Evolutionary conservation across 352 stramenopile species (phyloP), one percentile per base, ranked within the genome.

Genomic region (Globisporangium orthogonon): DNA sequence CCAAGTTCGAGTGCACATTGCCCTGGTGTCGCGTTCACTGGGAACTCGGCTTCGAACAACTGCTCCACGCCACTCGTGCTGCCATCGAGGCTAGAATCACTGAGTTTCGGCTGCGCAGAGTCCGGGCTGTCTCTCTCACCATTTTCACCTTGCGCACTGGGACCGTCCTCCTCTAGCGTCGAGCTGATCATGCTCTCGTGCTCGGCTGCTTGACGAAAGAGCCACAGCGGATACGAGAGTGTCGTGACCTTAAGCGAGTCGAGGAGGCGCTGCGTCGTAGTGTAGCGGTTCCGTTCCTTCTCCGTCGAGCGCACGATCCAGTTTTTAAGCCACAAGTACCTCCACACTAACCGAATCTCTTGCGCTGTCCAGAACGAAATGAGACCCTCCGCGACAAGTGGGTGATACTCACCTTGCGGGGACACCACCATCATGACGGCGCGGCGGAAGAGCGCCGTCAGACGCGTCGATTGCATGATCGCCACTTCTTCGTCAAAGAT

Each of bases 391-490:
- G 82, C 84, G 0, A 91, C 81, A 28, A 94, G 69, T 7, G 83
- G 78, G 14, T 91, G 74, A 55, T 94, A 94, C 44, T 89, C 78
- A 47, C 72, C 63, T 58, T 83, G 66, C 5, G 84, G 77, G 5
- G 75, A 87, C 37, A 89, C 66, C 6, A 91, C 77, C 69, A 94
- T 87, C 80, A 92, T 88, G 33, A 94, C 71, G 0, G 83, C 84
- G 6, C 80, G 78, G 15, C 78, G 78, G 57, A 92, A 91, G 23
- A 94, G 67, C 13, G 84, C 80, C 18, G 80, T 89, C 2, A 94
- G 68, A 0, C 83, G 66, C 29, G 71, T 64, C 0, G 74, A 87
- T 30, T 65, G 37, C 55, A 75, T 58, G 53, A 94, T 88, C 1
- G 69, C 66, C 5, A 74, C 35, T 49, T 94, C 82, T 54, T 94